A percentile compares a stretch with the other conserved stretches of the same genome.
Conservation (phyloP, 2,329 filamentous ascomycete species). For the Helicocarpus griseus region DNA sequence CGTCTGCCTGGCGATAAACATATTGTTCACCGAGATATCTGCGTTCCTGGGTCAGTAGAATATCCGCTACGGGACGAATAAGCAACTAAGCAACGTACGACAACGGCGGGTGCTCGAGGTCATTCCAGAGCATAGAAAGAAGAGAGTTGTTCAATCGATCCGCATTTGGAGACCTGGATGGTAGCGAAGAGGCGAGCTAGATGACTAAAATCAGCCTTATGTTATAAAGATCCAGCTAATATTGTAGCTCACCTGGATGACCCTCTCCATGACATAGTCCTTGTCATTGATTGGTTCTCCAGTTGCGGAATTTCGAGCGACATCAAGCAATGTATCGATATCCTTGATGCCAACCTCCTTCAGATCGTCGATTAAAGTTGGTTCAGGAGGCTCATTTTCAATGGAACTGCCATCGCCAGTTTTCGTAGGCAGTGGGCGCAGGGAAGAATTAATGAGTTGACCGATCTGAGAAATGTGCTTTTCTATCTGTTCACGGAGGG, state of each 20-base stretch:
- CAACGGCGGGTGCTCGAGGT: constrained; percentile 32
- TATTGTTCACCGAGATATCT: constrained; percentile 23
- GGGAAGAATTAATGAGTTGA: constrained; percentile 31
- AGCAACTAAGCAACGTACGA: constrained; percentile 22
- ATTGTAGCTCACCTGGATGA: constrained; percentile 36
- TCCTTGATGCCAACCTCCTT: constrained; percentile 38
- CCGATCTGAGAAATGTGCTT: constrained; percentile 28
- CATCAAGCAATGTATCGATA: constrained; percentile 30
- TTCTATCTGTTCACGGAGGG: constrained; percentile 24
- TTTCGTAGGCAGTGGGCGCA: constrained; percentile 32
- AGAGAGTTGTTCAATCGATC: constrained; percentile 18
- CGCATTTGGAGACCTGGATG: constrained; percentile 15
- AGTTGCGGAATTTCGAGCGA: constrained; percentile 34
- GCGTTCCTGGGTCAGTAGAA: constrained; percentile 42
- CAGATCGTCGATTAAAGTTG: constrained; percentile 37
- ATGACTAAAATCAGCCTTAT: constrained; percentile 35
- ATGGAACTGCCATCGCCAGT: constrained; percentile 34
- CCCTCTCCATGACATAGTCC: constrained; percentile 50
- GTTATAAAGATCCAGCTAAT: constrained; percentile 35
- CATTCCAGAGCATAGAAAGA: constrained; percentile 23
- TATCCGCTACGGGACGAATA: constrained; percentile 5
- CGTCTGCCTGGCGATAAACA: constrained; percentile 25
- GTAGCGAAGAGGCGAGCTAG: constrained; percentile 20
- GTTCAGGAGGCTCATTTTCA: constrained; percentile 22
- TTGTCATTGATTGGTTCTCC: constrained; percentile 52